A percentile compares a stretch with the other conserved stretches of the same genome.
Conservation (phyloP, 1,139 yeast genomes). For the Taphrina deformans region DNA sequence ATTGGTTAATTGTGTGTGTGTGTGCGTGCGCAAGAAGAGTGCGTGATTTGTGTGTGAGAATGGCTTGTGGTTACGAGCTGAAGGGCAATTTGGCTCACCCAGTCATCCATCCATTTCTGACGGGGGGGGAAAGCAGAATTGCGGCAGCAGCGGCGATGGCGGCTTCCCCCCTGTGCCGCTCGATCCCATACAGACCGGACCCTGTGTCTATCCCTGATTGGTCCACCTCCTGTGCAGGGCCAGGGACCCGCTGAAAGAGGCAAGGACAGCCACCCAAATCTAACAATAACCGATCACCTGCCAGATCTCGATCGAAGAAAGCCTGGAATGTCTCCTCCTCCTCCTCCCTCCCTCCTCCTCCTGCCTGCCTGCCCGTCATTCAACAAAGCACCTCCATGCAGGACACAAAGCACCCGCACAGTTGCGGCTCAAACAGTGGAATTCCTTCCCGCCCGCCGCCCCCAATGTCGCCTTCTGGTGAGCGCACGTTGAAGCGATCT, state of each 20-base stretch:
- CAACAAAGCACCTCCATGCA: not conserved
- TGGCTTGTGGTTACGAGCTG: not conserved
- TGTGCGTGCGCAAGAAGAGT: not conserved
- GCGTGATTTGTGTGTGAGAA: constrained; percentile 9
- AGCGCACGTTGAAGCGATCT: too few relatives aligned
- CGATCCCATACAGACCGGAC: not conserved
- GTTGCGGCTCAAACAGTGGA: not conserved
- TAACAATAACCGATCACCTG: not conserved
- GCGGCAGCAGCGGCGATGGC: too few relatives aligned
- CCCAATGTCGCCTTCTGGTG: too few relatives aligned
- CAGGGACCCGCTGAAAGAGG: not conserved
- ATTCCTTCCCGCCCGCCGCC: not conserved
- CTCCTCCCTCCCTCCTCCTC: not conserved
- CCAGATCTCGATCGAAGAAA: not conserved
- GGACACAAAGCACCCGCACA: too few relatives aligned
- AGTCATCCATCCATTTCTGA: not conserved
- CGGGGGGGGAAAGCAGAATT: too few relatives aligned
- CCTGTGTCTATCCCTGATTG: not conserved
- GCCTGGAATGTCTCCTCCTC: not conserved
- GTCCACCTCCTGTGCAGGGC: not conserved
- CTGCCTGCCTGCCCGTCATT: not conserved
- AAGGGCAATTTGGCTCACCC: not conserved
- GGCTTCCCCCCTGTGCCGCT: not conserved
- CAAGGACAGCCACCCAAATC: not conserved
- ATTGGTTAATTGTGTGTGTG: not conserved